phyloP scores from a whole-genome alignment of 2,329 filamentous ascomycete species.

The Xylariaceae sp. region DNA sequence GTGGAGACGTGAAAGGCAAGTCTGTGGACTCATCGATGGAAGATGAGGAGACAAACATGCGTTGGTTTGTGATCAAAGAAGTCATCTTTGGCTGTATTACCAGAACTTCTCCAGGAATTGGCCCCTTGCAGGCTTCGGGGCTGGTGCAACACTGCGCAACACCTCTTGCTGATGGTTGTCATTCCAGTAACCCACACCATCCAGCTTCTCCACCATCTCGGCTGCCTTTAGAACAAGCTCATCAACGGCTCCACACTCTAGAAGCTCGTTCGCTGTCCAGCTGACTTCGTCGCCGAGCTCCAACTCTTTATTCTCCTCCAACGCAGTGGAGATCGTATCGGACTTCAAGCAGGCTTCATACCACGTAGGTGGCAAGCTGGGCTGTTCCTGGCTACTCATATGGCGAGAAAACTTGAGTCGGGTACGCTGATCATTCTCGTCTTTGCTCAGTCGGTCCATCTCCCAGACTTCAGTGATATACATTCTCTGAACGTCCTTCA shows the following conservation, averaged over 20 bases:
- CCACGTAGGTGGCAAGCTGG: constrained; percentile 30
- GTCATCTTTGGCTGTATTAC: too few species aligned
- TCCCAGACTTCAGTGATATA: constrained; percentile 41
- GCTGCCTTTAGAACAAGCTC: constrained; percentile 34
- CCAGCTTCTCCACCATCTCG: constrained; percentile 38
- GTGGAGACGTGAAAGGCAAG: too few species aligned
- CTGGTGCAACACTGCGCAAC: constrained; percentile 8
- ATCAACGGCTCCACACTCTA: constrained; percentile 31
- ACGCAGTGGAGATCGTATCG: constrained; percentile 27
- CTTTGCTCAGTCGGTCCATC: constrained; percentile 22
- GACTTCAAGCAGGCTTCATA: constrained; percentile 39
- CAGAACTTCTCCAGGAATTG: constrained; percentile 9
- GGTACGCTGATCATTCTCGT: neutral
- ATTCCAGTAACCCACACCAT: constrained; percentile 40
- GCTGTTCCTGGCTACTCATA: neutral
- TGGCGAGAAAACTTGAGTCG: constrained; percentile 18
- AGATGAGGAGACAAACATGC: too few species aligned
- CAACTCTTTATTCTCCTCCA: constrained; percentile 37
- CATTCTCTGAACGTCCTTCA: constrained; percentile 22
- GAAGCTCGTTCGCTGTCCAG: constrained; percentile 35
- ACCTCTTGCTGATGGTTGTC: constrained; percentile 36
- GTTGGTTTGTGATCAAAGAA: too few species aligned
- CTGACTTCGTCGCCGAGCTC: constrained; percentile 36
- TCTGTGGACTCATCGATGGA: too few species aligned
- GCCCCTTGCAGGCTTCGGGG: constrained; percentile 2